Conservation (phyloP, 2,329 filamentous ascomycete species). For the Celoporthe dispersa region DNA sequence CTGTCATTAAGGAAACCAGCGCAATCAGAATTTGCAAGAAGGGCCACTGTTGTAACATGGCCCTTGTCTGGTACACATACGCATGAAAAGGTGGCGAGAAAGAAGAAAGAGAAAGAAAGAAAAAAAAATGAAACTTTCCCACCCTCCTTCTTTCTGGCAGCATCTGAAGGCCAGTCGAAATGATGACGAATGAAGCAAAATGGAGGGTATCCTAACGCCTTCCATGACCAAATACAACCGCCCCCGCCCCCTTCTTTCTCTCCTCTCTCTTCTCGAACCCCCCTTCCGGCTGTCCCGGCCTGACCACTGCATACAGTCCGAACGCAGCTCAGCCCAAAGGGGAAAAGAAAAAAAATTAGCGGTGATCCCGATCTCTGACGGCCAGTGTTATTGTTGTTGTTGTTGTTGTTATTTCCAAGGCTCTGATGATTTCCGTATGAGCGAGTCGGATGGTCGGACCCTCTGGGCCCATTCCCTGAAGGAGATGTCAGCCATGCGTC, state of each 20-base stretch:
- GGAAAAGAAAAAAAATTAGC: no score
- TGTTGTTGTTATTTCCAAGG: conserved; percentile 14
- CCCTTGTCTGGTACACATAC: conserved; percentile 7
- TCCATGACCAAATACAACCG: conserved; percentile 19
- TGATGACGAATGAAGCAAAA: conserved; percentile 19
- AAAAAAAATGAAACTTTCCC: not conserved
- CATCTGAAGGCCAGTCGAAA: conserved; percentile 10
- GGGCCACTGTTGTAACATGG: not conserved
- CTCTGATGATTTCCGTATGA: conserved; percentile 54
- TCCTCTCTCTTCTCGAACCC: not conserved
- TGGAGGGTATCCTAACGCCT: conserved; percentile 29
- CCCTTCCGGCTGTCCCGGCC: not conserved
- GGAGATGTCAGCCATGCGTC: conserved; percentile 4
- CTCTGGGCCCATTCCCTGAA: conserved; percentile 70
- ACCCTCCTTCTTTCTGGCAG: not conserved
- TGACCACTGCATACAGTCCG: conserved; percentile 10
- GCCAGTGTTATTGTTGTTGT: not conserved
- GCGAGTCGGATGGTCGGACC: conserved; percentile 62
- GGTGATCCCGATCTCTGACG: not conserved
- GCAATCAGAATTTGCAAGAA: not conserved
- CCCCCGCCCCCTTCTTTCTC: no score
- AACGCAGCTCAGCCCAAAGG: conserved; percentile 8
- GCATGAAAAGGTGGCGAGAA: not conserved
- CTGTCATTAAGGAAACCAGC: not conserved
- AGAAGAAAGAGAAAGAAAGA: not conserved